Conservation (phyloP, 306 rosid species). For the Medicago ruthenica region DNA sequence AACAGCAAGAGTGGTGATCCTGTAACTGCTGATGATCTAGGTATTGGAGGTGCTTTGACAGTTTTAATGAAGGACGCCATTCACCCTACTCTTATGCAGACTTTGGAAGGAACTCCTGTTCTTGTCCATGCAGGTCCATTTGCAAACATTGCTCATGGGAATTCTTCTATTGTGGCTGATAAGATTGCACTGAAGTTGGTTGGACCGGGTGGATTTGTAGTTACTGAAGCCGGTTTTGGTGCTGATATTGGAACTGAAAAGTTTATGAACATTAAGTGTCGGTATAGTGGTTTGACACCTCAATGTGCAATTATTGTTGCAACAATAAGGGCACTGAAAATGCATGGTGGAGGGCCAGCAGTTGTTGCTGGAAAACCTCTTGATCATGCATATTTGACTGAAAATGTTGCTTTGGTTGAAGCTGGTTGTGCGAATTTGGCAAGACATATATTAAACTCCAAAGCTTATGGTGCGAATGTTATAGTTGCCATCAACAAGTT, state of each 20-base stretch:
- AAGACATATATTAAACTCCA: conserved; percentile 75
- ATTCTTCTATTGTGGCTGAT: conserved; percentile 97
- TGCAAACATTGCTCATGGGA: conserved; percentile 97
- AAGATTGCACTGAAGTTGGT: conserved; percentile 95
- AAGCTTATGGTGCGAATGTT: conserved; percentile 88
- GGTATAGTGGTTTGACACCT: conserved; percentile 91
- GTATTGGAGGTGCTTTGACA: conserved; percentile 95
- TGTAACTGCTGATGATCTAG: conserved; percentile 91
- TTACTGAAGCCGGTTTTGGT: conserved; percentile 99
- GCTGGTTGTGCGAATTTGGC: conserved; percentile 95
- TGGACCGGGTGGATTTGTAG: conserved; percentile 96
- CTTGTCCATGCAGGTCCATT: conserved; percentile 99
- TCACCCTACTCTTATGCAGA: conserved; percentile 98
- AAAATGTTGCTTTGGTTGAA: conserved; percentile 83
- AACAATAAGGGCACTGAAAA: conserved; percentile 89
- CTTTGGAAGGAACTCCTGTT: conserved; percentile 97
- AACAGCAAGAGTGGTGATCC: conserved; percentile 95
- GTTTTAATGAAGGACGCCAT: conserved; percentile 98
- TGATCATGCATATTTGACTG: conserved; percentile 83
- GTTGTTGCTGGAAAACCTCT: conserved; percentile 96
- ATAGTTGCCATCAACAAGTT: conserved; percentile 93
- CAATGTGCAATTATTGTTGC: conserved; percentile 95
- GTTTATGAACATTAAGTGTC: conserved; percentile 95
- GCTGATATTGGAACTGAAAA: conserved; percentile 97
- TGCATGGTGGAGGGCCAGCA: conserved; percentile 98